These are phyloP conservation scores for Solanum ahanhuiri DNA, from an alignment of 257 asterid species.

Conservation along the genomic window DNA sequence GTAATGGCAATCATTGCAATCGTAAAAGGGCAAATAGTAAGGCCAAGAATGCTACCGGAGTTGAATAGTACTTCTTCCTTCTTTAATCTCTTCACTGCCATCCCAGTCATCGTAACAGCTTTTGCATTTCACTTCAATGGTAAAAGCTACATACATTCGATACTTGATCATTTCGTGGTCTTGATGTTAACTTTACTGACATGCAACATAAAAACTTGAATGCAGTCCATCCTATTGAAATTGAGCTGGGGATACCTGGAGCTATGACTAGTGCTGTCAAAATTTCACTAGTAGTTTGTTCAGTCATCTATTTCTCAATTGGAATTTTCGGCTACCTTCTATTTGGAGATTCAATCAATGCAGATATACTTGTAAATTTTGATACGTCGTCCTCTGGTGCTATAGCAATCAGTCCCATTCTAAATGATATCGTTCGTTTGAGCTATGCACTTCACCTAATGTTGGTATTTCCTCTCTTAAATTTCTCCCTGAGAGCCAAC, in stretches of 20 bases:
- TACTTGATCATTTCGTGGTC: not conserved
- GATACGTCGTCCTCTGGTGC: conserved; percentile 33
- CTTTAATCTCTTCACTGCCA: not conserved
- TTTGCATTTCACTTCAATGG: conserved; percentile 3
- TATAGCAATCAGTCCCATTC: conserved; percentile 29
- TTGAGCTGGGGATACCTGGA: conserved; percentile 70
- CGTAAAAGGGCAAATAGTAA: not conserved
- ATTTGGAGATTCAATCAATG: conserved; percentile 81
- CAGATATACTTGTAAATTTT: conserved; percentile 84
- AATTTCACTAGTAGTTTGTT: conserved; percentile 59
- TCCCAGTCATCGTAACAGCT: conserved; percentile 68
- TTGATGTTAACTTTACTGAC: not conserved
- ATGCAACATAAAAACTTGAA: not conserved
- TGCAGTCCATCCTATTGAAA: conserved; percentile 86
- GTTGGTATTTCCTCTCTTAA: conserved; percentile 77
- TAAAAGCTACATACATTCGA: not conserved
- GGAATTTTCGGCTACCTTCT: conserved; percentile 93
- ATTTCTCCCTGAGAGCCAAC: conserved; percentile 73
- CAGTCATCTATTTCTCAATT: conserved; percentile 52
- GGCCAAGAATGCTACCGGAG: not conserved
- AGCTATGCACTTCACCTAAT: conserved; percentile 81
- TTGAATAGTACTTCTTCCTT: not conserved
- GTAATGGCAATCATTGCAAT: conserved; percentile 43
- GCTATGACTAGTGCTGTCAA: conserved; percentile 63
- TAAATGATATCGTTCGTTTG: conserved; percentile 54